Conservation (phyloP, 2,329 filamentous ascomycete species). For the Madurella fahalii region DNA sequence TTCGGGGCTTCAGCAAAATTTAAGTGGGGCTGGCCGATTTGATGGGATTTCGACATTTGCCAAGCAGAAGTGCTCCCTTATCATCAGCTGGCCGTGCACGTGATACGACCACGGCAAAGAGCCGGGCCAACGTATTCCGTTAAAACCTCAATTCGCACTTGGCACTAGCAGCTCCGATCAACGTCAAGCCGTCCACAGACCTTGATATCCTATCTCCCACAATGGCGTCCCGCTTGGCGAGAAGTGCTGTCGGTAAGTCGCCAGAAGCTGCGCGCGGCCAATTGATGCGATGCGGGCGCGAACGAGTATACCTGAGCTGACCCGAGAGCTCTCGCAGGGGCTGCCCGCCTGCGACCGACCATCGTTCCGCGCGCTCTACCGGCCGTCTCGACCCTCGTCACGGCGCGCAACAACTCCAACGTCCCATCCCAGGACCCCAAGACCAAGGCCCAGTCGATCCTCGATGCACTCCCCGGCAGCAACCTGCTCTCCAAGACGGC, state of each 20-base stretch:
- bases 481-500: constrained; percentile 92
- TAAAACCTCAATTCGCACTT: constrained; percentile 42
- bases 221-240: constrained; percentile 98
- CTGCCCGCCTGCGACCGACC: constrained; percentile 82
- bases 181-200: constrained; percentile 38
- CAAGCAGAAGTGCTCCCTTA: background rate
- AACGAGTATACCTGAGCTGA: constrained; percentile 19
- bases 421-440: constrained; percentile 85
- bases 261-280: constrained; percentile 20
- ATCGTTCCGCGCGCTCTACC: constrained; percentile 71
- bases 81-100: constrained; percentile 35
- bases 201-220: constrained; percentile 59
- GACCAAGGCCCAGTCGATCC: constrained; percentile 92
- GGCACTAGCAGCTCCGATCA: constrained; percentile 37
- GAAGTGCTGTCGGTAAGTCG: constrained; percentile 85
- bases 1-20: constrained; percentile 3
- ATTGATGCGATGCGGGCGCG: constrained; percentile 26
- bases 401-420: constrained; percentile 67
- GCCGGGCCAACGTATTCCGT: constrained; percentile 34
- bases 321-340: constrained; percentile 54
- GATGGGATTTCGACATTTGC: constrained; percentile 4
- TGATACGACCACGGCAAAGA: constrained; percentile 47
- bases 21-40: constrained; percentile 21
- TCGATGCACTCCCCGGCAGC: constrained; percentile 90
- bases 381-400: constrained; percentile 65